A percentile compares a stretch with the other conserved stretches of the same genome.
phyloP scores from a whole-genome alignment of 2,329 filamentous ascomycete genomes.

The Arthrobotrys entomopaga region DNA sequence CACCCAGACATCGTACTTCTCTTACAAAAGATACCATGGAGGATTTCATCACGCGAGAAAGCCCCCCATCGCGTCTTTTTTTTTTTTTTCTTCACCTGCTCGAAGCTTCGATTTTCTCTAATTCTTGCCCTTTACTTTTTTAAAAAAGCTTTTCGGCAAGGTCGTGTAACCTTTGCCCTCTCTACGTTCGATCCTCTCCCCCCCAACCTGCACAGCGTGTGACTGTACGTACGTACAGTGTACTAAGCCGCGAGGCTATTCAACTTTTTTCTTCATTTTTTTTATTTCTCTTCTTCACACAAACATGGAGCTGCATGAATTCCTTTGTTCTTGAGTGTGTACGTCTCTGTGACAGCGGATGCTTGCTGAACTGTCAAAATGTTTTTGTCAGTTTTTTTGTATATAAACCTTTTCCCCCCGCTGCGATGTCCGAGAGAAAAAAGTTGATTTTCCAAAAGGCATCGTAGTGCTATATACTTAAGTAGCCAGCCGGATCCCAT shows the following conservation, averaged over 20 bases:
- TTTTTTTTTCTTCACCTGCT: too few species aligned
- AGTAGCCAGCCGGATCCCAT: too few species aligned
- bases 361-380: conserved; percentile 6
- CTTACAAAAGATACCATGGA: conserved; percentile 1
- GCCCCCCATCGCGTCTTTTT: background rate
- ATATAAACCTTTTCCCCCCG: background rate
- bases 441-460: too few species aligned
- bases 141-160: background rate
- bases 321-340: conserved; percentile 20
- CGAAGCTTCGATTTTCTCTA: conserved; percentile 3
- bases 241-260: conserved; percentile 18
- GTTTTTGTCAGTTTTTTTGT: background rate
- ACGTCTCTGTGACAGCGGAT: too few species aligned
- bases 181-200: background rate
- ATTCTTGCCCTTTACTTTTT: too few species aligned
- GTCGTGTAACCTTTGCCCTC: conserved; percentile 17
- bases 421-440: too few species aligned
- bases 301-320: conserved; percentile 13
- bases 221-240: too few species aligned
- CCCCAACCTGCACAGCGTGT: too few species aligned
- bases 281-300: background rate
- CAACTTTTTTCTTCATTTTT: background rate
- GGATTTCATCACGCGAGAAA: conserved; percentile 32
- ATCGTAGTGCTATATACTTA: too few species aligned
- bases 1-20: background rate